A percentile compares a stretch with the other conserved stretches of the same genome.
Evolutionary conservation across 2,329 filamentous ascomycete species (phyloP).

Genomic region (Colletotrichum sp.): DNA sequence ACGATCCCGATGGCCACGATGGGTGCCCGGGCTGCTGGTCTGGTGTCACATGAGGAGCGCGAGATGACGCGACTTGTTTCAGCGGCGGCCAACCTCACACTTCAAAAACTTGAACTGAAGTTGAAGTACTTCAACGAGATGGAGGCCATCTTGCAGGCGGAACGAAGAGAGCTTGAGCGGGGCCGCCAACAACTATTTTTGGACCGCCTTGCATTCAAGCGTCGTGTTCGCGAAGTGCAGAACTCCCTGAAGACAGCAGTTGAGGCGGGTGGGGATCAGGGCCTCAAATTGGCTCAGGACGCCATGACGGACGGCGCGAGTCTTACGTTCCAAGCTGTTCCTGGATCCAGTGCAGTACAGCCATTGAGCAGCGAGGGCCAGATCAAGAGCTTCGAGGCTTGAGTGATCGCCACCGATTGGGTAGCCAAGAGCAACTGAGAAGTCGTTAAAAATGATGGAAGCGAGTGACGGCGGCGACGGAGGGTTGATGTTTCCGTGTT

Average conservation of each 20-base stretch:
- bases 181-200: slow-evolving; percentile 92
- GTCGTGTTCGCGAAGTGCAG: slow-evolving; percentile 83
- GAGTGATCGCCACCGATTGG: slow-evolving; percentile 19
- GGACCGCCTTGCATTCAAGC: slow-evolving; percentile 89
- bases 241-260: slow-evolving; percentile 69
- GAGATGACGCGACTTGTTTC: slow-evolving; percentile 95
- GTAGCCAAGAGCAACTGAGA: neutral
- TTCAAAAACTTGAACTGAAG: slow-evolving; percentile 96
- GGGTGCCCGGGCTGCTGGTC: slow-evolving; percentile 82
- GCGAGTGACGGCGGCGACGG: neutral
- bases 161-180: slow-evolving; percentile 90
- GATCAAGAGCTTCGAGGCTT: slow-evolving; percentile 64
- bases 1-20: slow-evolving; percentile 86
- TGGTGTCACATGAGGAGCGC: slow-evolving; percentile 95
- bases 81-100: slow-evolving; percentile 88
- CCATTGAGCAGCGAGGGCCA: slow-evolving; percentile 60
- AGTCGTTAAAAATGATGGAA: neutral
- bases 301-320: slow-evolving; percentile 53
- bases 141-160: slow-evolving; percentile 88
- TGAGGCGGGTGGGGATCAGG: slow-evolving; percentile 53
- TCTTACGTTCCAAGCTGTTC: slow-evolving; percentile 56
- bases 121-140: slow-evolving; percentile 96
- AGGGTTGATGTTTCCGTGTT: neutral
- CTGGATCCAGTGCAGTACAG: slow-evolving; percentile 50
- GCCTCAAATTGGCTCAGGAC: slow-evolving; percentile 52